Base-by-base conservation (phyloP, 2,329 filamentous ascomycete species). In the Diaporthe amygdali region DNA sequence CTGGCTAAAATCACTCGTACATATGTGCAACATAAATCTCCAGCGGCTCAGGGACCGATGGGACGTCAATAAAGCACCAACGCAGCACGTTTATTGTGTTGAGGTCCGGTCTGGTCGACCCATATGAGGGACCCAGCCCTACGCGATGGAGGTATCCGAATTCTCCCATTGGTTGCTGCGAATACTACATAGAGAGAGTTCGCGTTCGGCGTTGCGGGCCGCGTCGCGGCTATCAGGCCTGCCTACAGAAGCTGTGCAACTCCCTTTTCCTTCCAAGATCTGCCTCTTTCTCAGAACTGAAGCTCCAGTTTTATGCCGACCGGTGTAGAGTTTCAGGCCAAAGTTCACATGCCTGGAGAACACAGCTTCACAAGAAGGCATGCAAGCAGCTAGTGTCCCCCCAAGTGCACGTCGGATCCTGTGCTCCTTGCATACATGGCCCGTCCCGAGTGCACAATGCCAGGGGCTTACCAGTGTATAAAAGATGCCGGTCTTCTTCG, bases 201-300 rank as follows among this genome's bases (percentile, higher is more conserved):
- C 32, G 32, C 46, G 30, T 63, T 41, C 67, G 67, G 67, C 67
- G 67, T 61, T 69, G 67, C 67, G 67, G 67, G 32, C 67, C 67
- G 54, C 32, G 25, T 54, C 20, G 67, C 67, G 41, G 66, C 44
- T 69, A 47, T 22, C 55, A 49, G 4, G 56, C 25, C 32, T 63
- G 44, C 25, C 44, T 51, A 51, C 34, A 64, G 59, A 64, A 34
- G 59, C 30, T 49, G 59, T 64, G 59, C 44, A 25, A 64, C 59
- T 64, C 59, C n/a, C 59, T 49, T n/a, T 49, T 37, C 44, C 25
- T 49, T 27, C 59, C 59, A 64, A 64, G 44, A 64, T 64, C 59
- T 25, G 32, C 59, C 30, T 49, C 3, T n/a, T 12, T 49, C 30
- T 14, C 59, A 25, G 30, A 27, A 46, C 7, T 64, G 44, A 64